These are phyloP conservation scores for Fagus crenata DNA, from an alignment of 306 rosid species.

Conservation along the genomic window DNA sequence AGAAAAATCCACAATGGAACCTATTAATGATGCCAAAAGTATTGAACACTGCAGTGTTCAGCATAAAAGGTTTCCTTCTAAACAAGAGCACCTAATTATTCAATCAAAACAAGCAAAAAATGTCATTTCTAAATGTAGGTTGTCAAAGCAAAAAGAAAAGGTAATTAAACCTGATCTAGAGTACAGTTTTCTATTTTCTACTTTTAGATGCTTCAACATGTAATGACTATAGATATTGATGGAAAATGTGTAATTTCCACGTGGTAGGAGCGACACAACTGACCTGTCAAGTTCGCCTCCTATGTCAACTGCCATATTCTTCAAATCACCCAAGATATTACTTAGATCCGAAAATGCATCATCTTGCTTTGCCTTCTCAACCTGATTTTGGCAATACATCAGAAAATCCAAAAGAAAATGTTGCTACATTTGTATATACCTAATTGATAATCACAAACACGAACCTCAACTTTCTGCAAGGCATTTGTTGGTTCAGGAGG, in stretches of 20 bases:
- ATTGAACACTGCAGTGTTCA: background rate
- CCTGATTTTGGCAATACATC: conserved; percentile 34
- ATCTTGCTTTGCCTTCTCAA: conserved; percentile 84
- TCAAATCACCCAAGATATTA: conserved; percentile 87
- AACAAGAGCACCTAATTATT: too few species aligned
- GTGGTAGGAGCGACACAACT: background rate
- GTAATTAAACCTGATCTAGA: background rate
- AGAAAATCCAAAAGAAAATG: conserved; percentile 17
- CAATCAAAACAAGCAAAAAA: background rate
- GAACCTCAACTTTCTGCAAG: conserved; percentile 75
- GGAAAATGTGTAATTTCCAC: background rate
- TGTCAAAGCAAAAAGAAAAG: background rate
- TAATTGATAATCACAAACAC: conserved; percentile 9
- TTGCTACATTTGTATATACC: background rate
- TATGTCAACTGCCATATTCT: conserved; percentile 84
- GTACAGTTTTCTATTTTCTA: background rate
- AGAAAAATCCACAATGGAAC: background rate
- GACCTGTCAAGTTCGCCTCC: conserved; percentile 86
- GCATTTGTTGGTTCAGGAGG: conserved; percentile 50
- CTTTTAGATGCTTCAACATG: background rate
- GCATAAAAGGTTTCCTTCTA: too few species aligned
- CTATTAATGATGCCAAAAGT: background rate
- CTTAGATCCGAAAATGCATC: conserved; percentile 79
- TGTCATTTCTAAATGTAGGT: background rate
- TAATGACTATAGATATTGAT: background rate